These are phyloP conservation scores for Cordyceps tenuipes DNA, from an alignment of 2,329 filamentous ascomycete genomes.

Conservation along the genomic window DNA sequence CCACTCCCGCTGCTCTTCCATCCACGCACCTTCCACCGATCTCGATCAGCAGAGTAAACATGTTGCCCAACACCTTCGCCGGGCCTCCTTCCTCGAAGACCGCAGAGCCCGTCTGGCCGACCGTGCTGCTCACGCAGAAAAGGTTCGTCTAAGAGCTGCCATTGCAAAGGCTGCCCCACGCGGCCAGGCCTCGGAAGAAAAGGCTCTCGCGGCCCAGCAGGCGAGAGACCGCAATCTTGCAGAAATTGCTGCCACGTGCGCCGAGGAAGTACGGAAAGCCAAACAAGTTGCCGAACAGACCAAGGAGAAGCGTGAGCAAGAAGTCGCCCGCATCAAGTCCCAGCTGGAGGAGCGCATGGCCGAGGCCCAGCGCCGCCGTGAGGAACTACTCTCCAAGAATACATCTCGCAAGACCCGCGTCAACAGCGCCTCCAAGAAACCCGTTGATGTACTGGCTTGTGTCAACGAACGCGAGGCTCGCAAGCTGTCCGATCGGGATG, in stretches of 20 bases:
- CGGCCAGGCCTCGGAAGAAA: conserved; percentile 63
- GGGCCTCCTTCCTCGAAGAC: conserved; percentile 72
- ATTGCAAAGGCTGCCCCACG: conserved; percentile 61
- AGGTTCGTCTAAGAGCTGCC: conserved; percentile 69
- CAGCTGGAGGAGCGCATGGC: conserved; percentile 76
- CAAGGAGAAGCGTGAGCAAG: conserved; percentile 70
- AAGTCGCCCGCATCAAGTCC: conserved; percentile 57
- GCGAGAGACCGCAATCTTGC: conserved; percentile 73
- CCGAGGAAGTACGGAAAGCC: conserved; percentile 73
- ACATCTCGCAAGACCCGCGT: conserved; percentile 44
- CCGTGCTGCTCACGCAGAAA: conserved; percentile 73
- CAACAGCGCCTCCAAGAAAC: conserved; percentile 45
- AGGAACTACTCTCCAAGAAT: conserved; percentile 52
- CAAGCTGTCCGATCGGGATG: conserved; percentile 48
- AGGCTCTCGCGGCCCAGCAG: conserved; percentile 67
- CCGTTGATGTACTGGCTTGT: conserved; percentile 39
- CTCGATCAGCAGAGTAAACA: conserved; percentile 63
- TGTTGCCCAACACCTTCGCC: conserved; percentile 69
- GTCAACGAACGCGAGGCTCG: conserved; percentile 38
- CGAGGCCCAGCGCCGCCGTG: conserved; percentile 64
- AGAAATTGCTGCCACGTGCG: conserved; percentile 72
- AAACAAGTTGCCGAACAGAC: conserved; percentile 77
- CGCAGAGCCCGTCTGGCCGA: conserved; percentile 73
- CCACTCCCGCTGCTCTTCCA: conserved; percentile 59
- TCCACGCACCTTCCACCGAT: conserved; percentile 44